These are phyloP conservation scores for Aspergillus awamori DNA, from an alignment of 2,329 filamentous ascomycete species.

Conservation along the genomic window DNA sequence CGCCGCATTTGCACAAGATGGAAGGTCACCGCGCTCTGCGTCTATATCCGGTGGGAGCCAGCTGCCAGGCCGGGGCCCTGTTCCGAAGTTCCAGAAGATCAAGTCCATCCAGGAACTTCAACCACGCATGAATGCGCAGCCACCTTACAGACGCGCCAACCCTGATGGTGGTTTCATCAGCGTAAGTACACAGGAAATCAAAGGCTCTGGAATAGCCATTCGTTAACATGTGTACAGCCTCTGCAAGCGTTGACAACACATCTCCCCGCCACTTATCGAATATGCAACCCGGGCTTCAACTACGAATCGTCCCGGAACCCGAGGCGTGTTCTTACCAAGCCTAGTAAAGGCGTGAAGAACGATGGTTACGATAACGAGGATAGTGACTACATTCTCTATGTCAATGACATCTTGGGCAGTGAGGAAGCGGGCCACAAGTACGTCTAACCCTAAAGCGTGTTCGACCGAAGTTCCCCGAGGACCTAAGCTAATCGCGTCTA, in stretches of 20 bases:
- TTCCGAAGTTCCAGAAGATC: conserved; percentile 86
- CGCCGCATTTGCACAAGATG: conserved; percentile 61
- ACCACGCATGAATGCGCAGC: conserved; percentile 82
- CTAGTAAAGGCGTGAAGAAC: conserved; percentile 97
- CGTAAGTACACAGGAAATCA: conserved; percentile 56
- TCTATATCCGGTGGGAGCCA: conserved; percentile 54
- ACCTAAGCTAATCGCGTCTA: conserved; percentile 35
- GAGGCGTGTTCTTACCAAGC: conserved; percentile 92
- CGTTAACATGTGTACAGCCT: conserved; percentile 60
- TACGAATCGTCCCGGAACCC: conserved; percentile 98
- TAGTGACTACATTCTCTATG: conserved; percentile 98
- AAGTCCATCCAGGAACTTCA: conserved; percentile 72
- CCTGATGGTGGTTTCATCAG: conserved; percentile 98
- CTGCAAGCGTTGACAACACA: conserved; percentile 94
- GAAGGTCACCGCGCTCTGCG: conserved; percentile 52
- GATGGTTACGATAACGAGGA: conserved; percentile 99
- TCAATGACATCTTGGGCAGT: conserved; percentile 96
- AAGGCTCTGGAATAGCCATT: background rate
- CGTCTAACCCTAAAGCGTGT: conserved; percentile 33
- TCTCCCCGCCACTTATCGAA: conserved; percentile 91
- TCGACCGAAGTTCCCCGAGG: background rate
- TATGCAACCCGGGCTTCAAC: conserved; percentile 97
- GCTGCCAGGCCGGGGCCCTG: conserved; percentile 61
- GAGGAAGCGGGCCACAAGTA: conserved; percentile 98
- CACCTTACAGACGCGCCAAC: conserved; percentile 87